Evolutionary conservation across 352 stramenopile species (phyloP), one percentile per base, ranked within the genome.

Genomic region (Elongisporangium anandrum): DNA sequence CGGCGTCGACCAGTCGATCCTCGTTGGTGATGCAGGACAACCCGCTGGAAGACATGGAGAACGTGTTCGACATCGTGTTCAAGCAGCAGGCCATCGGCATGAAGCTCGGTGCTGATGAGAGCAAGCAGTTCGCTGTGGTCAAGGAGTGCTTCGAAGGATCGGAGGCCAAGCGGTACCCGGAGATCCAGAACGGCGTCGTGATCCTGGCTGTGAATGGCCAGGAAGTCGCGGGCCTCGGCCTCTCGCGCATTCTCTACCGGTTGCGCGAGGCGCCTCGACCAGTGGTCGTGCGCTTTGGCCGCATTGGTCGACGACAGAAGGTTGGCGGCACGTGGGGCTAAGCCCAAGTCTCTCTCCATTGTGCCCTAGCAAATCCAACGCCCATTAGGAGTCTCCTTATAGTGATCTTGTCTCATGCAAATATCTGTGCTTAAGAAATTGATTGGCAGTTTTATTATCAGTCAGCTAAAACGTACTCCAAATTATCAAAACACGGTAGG

Each of bases 21-120:
- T 62, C 56, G 39, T 60, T 21, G 21, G 57, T 39, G 38, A 63
- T 17, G 53, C 59, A 59, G 21, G 63, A 67, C 10, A 86, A 79
- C 6, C 55, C 61, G 5, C 48, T 89, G 21, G 72, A 92, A 45
- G 73, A 75, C 20, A 81, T 94, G 65, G 78, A 92, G 22, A 85
- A 83, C 49, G 75, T 92, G 13, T 94, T 94, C 49, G 84, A 94
- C 58, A 85, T 94, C 63, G 84, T 94, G 38, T 94, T 94, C 70
- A 90, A 89, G 66, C 81, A 94, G 66, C 83, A 92, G 53, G 68
- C 82, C 20, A 92, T 94, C 63, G 84, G 84, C 8, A 85, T 94
- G 77, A 92, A 92, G 62, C 80, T 94, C 34, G 81, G 78, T 9
- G 67, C 75, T 3, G 85, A 94, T 57, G 80, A 90, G 29, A 71